Evolutionary conservation across 306 rosid species (phyloP).

Genomic region (Pueraria montana): DNA sequence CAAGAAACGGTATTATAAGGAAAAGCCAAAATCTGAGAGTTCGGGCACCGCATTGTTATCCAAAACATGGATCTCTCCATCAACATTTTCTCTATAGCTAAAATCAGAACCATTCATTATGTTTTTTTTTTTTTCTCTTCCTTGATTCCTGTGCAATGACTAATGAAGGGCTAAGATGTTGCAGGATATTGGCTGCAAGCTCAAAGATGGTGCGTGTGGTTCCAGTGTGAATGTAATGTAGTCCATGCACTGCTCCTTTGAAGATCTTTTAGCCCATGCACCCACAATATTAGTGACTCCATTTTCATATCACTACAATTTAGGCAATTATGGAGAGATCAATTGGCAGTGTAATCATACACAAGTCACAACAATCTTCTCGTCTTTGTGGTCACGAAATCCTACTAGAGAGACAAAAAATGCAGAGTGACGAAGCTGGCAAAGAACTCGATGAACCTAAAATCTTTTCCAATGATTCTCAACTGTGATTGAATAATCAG

Average conservation of each 20-base stretch:
- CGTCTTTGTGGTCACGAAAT: not conserved
- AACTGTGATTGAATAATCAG: too few species aligned
- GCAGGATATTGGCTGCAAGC: too few species aligned
- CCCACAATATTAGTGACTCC: conserved; percentile 11
- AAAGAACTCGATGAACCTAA: not conserved
- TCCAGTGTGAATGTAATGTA: not conserved
- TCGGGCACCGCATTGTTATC: too few species aligned
- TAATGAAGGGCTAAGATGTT: too few species aligned
- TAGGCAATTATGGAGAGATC: conserved; percentile 25
- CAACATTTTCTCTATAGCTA: too few species aligned
- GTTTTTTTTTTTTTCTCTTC: too few species aligned
- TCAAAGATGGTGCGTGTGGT: conserved; percentile 12
- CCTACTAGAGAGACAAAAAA: conserved; percentile 1
- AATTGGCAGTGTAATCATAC: conserved; percentile 5
- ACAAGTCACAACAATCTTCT: conserved; percentile 21
- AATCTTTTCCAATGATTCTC: not conserved
- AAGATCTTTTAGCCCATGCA: conserved; percentile 3
- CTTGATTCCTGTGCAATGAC: too few species aligned
- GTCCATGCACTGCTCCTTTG: conserved; percentile 4
- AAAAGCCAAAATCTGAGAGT: too few species aligned
- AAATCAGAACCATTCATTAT: too few species aligned
- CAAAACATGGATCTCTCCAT: too few species aligned
- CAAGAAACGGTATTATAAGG: too few species aligned
- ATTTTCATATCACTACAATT: not conserved
- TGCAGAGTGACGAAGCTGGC: conserved; percentile 33